These are phyloP conservation scores for Naganishia liquefaciens DNA, from an alignment of 1,284 basidiomycete genomes.

Conservation along the genomic window DNA sequence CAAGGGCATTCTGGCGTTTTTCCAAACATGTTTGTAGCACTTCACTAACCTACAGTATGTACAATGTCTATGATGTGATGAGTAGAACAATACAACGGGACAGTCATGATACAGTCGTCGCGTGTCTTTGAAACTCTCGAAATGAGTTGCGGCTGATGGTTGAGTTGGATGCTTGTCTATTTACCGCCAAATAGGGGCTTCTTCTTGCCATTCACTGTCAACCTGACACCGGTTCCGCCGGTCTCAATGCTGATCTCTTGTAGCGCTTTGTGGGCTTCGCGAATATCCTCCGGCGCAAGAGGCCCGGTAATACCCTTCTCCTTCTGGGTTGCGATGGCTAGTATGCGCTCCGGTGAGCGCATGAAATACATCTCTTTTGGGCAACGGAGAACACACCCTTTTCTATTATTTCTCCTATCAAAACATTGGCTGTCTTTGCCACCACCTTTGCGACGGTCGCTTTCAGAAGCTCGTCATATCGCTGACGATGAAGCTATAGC, in stretches of 20 bases:
- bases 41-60: slow-evolving; percentile 22
- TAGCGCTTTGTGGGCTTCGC: slow-evolving; percentile 18
- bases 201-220: slow-evolving; percentile 19
- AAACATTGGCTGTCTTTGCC: slow-evolving; percentile 23
- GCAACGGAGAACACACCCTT: slow-evolving; percentile 4
- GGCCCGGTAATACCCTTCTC: slow-evolving; percentile 14
- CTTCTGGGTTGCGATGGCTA: slow-evolving; percentile 19
- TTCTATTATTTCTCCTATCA: slow-evolving; percentile 24
- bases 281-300: slow-evolving; percentile 15
- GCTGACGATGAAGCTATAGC: slow-evolving; percentile 22
- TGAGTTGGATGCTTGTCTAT: background rate
- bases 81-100: slow-evolving; percentile 16
- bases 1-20: background rate
- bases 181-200: slow-evolving; percentile 24
- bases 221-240: slow-evolving; percentile 17
- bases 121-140: background rate
- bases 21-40: slow-evolving; percentile 18
- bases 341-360: background rate
- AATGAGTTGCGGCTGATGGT: background rate
- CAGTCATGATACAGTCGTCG: background rate
- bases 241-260: slow-evolving; percentile 19
- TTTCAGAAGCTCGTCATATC: slow-evolving; percentile 22
- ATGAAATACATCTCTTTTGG: background rate
- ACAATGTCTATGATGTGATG: slow-evolving; percentile 13
- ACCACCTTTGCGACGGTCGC: slow-evolving; percentile 21